phyloP scores from a whole-genome alignment of 2,329 filamentous ascomycete genomes.

The Tricladium varicosporioides region DNA sequence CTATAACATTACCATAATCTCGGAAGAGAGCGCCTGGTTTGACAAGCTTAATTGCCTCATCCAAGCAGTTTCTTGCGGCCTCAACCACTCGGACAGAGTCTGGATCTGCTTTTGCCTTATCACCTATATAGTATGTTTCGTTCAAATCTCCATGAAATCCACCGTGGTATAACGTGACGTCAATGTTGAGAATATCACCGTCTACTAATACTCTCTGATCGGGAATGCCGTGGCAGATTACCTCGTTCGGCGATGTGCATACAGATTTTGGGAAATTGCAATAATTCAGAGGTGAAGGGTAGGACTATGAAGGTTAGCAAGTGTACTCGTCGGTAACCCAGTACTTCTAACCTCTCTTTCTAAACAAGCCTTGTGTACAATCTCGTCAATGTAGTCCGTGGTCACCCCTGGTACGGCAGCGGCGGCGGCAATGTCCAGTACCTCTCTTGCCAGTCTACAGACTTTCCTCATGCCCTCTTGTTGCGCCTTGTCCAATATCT shows the following conservation, averaged over 20 bases:
- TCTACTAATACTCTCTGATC: slow-evolving; percentile 84
- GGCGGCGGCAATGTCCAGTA: slow-evolving; percentile 85
- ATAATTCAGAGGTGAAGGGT: slow-evolving; percentile 94
- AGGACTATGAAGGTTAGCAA: slow-evolving; percentile 59
- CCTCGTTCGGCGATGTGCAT: slow-evolving; percentile 93
- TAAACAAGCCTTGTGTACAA: slow-evolving; percentile 92
- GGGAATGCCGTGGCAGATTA: slow-evolving; percentile 98
- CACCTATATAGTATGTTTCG: slow-evolving; percentile 97
- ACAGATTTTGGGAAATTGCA: slow-evolving; percentile 96
- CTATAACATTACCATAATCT: slow-evolving; percentile 91
- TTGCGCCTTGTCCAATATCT: slow-evolving; percentile 74
- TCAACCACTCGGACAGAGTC: slow-evolving; percentile 91
- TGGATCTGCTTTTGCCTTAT: slow-evolving; percentile 77
- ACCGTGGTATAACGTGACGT: slow-evolving; percentile 89
- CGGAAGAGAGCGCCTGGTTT: slow-evolving; percentile 92
- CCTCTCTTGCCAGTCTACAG: slow-evolving; percentile 82
- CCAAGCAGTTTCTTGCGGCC: slow-evolving; percentile 81
- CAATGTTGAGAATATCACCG: slow-evolving; percentile 96
- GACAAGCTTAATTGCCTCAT: slow-evolving; percentile 86
- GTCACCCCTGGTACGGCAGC: slow-evolving; percentile 88
- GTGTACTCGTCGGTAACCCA: background rate
- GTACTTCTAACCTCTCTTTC: slow-evolving; percentile 76
- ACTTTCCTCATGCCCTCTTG: slow-evolving; percentile 89
- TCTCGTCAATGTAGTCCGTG: slow-evolving; percentile 90
- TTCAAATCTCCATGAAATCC: slow-evolving; percentile 97